Conservation (phyloP, 352 stramenopile species). For the Phytophthora ohioensis region DNA sequence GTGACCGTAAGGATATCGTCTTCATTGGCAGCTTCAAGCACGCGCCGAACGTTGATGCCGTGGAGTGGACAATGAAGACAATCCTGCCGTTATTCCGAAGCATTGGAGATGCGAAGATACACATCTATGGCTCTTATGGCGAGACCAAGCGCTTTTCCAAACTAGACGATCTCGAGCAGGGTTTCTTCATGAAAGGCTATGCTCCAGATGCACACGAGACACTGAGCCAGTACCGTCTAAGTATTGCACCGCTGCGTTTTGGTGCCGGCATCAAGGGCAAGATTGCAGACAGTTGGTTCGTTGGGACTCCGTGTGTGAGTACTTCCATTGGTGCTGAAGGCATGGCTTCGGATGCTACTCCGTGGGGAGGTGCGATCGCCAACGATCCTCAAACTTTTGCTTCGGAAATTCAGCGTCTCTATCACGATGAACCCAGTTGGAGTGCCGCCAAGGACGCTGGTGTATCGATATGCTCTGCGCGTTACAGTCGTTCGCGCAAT, state of each 20-base stretch:
- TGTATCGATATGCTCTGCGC: conserved; percentile 36
- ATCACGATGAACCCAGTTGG: conserved; percentile 56
- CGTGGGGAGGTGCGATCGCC: conserved; percentile 66
- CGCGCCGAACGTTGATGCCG: conserved; percentile 90
- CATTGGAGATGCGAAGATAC: conserved; percentile 52
- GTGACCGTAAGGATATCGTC: conserved; percentile 68
- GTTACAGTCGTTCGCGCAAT: conserved; percentile 65
- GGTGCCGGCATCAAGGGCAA: conserved; percentile 96
- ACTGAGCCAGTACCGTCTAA: conserved; percentile 73
- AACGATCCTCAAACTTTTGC: conserved; percentile 59
- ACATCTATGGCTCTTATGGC: conserved; percentile 90
- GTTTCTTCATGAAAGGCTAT: conserved; percentile 86
- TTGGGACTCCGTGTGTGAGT: conserved; percentile 90
- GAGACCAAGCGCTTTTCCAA: conserved; percentile 59
- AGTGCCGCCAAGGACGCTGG: conserved; percentile 39
- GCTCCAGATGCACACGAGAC: conserved; percentile 76
- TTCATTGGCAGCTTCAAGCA: conserved; percentile 95
- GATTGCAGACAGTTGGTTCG: conserved; percentile 94
- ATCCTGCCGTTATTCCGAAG: conserved; percentile 83
- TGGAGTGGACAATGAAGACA: conserved; percentile 73
- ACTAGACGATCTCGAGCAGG: conserved; percentile 54
- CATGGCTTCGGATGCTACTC: conserved; percentile 48
- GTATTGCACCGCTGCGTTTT: conserved; percentile 92
- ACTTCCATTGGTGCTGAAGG: conserved; percentile 92
- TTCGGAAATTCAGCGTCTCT: conserved; percentile 52